Percentiles rank a stretch among this genome's conserved stretches.
phyloP scores from a whole-genome alignment of 2,329 filamentous ascomycete species.

The Phyllosticta citribraziliensis region DNA sequence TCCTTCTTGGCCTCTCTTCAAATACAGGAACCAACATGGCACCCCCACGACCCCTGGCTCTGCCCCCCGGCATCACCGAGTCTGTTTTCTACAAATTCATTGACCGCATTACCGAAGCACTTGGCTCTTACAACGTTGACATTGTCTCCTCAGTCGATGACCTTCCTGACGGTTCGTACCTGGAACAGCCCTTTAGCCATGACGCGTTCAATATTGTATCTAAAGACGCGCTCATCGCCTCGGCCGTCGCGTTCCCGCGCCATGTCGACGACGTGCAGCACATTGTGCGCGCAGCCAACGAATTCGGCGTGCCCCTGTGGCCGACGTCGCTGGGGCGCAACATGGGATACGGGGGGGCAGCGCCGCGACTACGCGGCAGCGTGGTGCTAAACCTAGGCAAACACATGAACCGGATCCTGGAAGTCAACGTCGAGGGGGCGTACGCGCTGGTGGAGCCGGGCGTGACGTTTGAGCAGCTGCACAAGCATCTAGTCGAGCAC shows the following conservation, averaged over 20 bases:
- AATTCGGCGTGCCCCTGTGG: conserved; percentile 25
- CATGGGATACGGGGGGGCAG: conserved; percentile 41
- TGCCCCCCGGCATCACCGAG: conserved; percentile 1
- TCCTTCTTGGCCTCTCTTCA: not conserved
- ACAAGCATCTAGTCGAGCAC: conserved; percentile 31
- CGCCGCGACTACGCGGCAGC: conserved; percentile 36
- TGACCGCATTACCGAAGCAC: not conserved
- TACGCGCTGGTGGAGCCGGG: conserved; percentile 39
- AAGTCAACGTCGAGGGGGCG: conserved; percentile 30
- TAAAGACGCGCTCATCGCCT: conserved; percentile 34
- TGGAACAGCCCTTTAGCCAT: conserved; percentile 17
- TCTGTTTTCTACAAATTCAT: not conserved
- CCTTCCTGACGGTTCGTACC: conserved; percentile 17
- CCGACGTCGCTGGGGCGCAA: conserved; percentile 34
- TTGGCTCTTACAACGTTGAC: not conserved
- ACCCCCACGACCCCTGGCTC: not conserved
- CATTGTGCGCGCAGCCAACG: conserved; percentile 24
- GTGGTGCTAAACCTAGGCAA: conserved; percentile 37
- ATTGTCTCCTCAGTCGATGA: conserved; percentile 11
- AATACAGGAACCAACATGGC: not conserved
- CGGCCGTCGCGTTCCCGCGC: conserved; percentile 36
- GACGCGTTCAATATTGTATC: conserved; percentile 35
- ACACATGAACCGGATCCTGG: conserved; percentile 33
- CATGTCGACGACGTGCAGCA: conserved; percentile 28
- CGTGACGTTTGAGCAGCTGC: conserved; percentile 39